These are phyloP conservation scores for Sphaerostilbella broomeana DNA, from an alignment of 2,329 filamentous ascomycete species.

Conservation along the genomic window DNA sequence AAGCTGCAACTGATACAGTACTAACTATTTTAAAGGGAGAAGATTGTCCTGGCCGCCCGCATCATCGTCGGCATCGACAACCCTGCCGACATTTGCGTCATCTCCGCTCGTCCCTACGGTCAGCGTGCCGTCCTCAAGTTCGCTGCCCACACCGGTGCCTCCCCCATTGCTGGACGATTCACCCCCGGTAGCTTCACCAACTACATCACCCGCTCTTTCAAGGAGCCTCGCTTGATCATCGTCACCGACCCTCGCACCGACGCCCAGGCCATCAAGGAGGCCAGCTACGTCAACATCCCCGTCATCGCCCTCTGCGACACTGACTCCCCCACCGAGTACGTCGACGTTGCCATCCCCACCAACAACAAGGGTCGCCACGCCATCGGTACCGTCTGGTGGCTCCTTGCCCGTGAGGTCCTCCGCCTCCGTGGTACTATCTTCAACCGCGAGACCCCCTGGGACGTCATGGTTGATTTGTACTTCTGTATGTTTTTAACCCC, in stretches of 20 bases:
- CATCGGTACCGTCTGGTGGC: constrained; percentile 98
- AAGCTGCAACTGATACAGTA: not conserved
- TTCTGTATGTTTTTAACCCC: constrained; percentile 60
- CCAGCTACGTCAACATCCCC: constrained; percentile 99
- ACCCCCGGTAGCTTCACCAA: constrained; percentile 99
- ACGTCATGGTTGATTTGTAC: constrained; percentile 99
- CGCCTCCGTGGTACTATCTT: constrained; percentile 95
- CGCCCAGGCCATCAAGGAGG: constrained; percentile 99
- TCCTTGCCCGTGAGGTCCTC: constrained; percentile 99
- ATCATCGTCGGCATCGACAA: constrained; percentile 99
- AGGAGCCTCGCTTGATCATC: constrained; percentile 98
- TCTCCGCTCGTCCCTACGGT: constrained; percentile 98
- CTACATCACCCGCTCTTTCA: constrained; percentile 99
- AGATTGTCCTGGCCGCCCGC: constrained; percentile 96
- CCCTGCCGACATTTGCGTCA: constrained; percentile 98
- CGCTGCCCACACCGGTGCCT: constrained; percentile 94
- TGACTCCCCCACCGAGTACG: constrained; percentile 98
- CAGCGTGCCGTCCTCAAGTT: constrained; percentile 99
- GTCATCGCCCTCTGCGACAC: constrained; percentile 99
- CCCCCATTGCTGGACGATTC: constrained; percentile 98
- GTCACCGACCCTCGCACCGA: constrained; percentile 99
- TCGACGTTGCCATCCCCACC: constrained; percentile 98
- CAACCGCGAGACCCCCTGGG: constrained; percentile 94
- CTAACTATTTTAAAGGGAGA: constrained; percentile 64
- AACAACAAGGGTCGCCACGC: constrained; percentile 99